These are phyloP conservation scores for Solanum chacoense DNA, from an alignment of 305 asterid genomes.

Conservation along the genomic window DNA sequence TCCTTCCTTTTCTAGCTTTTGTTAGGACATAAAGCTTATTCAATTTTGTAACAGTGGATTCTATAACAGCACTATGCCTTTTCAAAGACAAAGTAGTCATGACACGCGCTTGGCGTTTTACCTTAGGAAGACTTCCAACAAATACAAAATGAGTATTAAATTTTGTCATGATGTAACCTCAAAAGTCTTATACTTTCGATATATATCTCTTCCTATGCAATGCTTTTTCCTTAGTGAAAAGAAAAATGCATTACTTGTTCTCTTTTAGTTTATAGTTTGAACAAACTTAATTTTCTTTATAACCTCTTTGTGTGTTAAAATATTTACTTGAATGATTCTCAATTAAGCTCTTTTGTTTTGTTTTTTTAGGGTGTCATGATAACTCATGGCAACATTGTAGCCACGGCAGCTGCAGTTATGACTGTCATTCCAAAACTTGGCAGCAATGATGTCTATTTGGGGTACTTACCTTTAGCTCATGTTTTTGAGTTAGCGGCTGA, in stretches of 20 bases:
- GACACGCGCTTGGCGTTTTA: background rate
- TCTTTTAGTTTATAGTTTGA: background rate
- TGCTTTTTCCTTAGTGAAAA: background rate
- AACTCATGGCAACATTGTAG: conserved; percentile 75
- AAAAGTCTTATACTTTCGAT: background rate
- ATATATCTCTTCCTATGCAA: background rate
- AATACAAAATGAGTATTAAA: background rate
- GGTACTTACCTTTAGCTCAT: conserved; percentile 84
- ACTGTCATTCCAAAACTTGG: conserved; percentile 65
- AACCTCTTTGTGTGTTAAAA: background rate
- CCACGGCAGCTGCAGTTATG: conserved; percentile 86
- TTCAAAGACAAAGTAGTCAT: background rate
- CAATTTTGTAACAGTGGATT: background rate
- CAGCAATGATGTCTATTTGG: conserved; percentile 60
- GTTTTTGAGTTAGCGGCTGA: conserved; percentile 90
- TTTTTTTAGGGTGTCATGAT: conserved; percentile 76
- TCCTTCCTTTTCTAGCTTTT: background rate
- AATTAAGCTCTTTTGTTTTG: background rate
- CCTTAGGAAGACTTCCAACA: background rate
- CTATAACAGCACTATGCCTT: background rate
- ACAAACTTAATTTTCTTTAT: background rate
- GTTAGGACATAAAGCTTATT: background rate
- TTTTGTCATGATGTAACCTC: background rate
- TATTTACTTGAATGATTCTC: background rate
- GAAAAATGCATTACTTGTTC: background rate